Evolutionary conservation across 1,139 yeast species (phyloP).

Genomic region (Saccharomyces hybrid): DNA sequence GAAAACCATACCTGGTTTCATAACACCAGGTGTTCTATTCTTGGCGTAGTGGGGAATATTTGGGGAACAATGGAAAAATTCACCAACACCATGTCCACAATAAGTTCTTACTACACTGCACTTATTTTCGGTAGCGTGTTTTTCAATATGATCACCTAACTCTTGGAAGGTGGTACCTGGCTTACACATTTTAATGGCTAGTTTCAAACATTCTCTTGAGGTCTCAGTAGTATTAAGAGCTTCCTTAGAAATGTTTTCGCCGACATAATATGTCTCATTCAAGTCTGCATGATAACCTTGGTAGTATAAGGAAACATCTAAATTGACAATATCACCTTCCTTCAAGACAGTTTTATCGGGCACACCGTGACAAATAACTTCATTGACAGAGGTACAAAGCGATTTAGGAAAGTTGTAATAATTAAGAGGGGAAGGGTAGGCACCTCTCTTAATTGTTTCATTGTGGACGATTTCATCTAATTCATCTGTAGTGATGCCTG

Average conservation of each 20-base stretch:
- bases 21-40: conserved; percentile 88
- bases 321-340: conserved; percentile 91
- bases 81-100: conserved; percentile 92
- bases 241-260: conserved; percentile 81
- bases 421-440: conserved; percentile 93
- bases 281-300: conserved; percentile 91
- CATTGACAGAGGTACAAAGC: conserved; percentile 89
- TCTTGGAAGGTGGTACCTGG: conserved; percentile 90
- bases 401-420: conserved; percentile 93
- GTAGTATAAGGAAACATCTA: conserved; percentile 80
- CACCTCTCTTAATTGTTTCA: conserved; percentile 81
- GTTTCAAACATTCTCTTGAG: conserved; percentile 78
- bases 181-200: conserved; percentile 76
- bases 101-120: conserved; percentile 86
- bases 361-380: conserved; percentile 93
- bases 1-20: conserved; percentile 94
- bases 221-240: conserved; percentile 87
- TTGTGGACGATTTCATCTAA: conserved; percentile 79
- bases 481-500: conserved; percentile 93
- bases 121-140: conserved; percentile 69
- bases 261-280: conserved; percentile 95
- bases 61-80: conserved; percentile 86
- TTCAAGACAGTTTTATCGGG: conserved; percentile 81
- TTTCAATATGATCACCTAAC: conserved; percentile 83
- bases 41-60: conserved; percentile 90